phyloP scores from a whole-genome alignment of 768 basidiomycete species.

The Suillus plorans region DNA sequence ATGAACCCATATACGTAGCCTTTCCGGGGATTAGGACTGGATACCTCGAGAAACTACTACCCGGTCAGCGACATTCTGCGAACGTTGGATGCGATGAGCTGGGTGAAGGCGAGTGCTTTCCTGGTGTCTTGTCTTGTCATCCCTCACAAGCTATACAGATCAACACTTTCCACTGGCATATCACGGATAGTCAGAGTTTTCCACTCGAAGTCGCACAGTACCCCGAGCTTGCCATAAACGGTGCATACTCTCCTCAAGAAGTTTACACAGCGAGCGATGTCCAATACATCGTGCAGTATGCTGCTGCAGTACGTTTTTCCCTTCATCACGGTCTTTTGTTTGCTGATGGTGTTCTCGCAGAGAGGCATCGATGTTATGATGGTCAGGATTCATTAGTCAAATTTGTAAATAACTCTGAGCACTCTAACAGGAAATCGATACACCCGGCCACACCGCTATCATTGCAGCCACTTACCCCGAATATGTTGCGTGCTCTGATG shows the following conservation, averaged over 20 bases:
- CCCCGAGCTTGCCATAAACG: slow-evolving; percentile 39
- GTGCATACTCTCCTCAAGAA: slow-evolving; percentile 39
- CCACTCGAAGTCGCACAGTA: slow-evolving; percentile 41
- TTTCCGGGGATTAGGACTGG: slow-evolving; percentile 43
- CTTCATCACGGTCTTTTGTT: not conserved
- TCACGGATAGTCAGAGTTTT: slow-evolving; percentile 53
- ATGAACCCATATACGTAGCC: slow-evolving; percentile 18
- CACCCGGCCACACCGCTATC: slow-evolving; percentile 70
- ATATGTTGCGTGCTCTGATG: slow-evolving; percentile 58
- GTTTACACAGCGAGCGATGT: slow-evolving; percentile 47
- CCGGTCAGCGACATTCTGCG: slow-evolving; percentile 55
- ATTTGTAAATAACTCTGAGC: not conserved
- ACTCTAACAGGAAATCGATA: slow-evolving; percentile 61
- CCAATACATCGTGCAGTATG: slow-evolving; percentile 57
- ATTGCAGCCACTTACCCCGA: slow-evolving; percentile 67
- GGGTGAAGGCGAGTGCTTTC: slow-evolving; percentile 51
- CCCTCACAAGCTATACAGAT: slow-evolving; percentile 29
- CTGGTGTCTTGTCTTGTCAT: not conserved
- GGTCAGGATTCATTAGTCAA: slow-evolving; percentile 17
- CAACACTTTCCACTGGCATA: slow-evolving; percentile 49
- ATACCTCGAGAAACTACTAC: slow-evolving; percentile 46
- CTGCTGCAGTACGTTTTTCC: slow-evolving; percentile 53
- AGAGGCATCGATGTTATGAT: slow-evolving; percentile 67
- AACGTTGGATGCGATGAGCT: slow-evolving; percentile 75
- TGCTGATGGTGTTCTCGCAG: slow-evolving; percentile 25